These are phyloP conservation scores for Fusarium begoniae DNA, from an alignment of 2,329 filamentous ascomycete genomes.

Conservation along the genomic window DNA sequence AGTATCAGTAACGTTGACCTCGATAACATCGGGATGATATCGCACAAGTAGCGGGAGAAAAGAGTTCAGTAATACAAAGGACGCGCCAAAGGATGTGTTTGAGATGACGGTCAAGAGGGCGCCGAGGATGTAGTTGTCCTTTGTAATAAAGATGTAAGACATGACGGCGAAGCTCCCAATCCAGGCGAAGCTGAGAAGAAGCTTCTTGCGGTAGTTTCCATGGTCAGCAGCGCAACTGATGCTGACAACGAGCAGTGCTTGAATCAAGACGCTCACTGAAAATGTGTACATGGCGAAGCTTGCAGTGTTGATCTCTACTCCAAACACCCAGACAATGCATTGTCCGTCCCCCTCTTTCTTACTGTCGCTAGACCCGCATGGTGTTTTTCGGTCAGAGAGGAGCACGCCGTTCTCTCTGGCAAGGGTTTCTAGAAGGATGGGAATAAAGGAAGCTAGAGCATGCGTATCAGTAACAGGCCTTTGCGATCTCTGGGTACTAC, in stretches of 20 bases:
- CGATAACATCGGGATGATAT: conserved; percentile 71
- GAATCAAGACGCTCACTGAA: conserved; percentile 87
- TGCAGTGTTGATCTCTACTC: conserved; percentile 90
- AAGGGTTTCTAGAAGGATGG: conserved; percentile 92
- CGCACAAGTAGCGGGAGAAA: conserved; percentile 92
- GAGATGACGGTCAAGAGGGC: conserved; percentile 87
- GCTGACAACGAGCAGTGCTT: conserved; percentile 90
- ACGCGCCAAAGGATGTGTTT: conserved; percentile 94
- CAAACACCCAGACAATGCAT: conserved; percentile 84
- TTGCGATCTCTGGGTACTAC: not conserved
- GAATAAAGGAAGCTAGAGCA: conserved; percentile 84
- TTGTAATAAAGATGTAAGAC: conserved; percentile 82
- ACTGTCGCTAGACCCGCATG: conserved; percentile 74
- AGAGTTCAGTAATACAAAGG: conserved; percentile 94
- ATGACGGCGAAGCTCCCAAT: conserved; percentile 85
- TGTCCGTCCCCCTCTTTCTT: conserved; percentile 66
- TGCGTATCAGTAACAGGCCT: conserved; percentile 3
- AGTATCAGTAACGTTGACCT: conserved; percentile 40
- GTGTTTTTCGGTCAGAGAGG: conserved; percentile 76
- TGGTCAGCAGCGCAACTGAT: conserved; percentile 97
- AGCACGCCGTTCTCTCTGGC: conserved; percentile 92
- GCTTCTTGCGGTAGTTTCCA: conserved; percentile 87
- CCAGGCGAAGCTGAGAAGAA: conserved; percentile 86
- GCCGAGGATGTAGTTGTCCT: conserved; percentile 80
- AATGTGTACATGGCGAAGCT: conserved; percentile 99